Base-by-base conservation (phyloP, 345 rosid species). In the Cardiospermum halicacabum region DNA sequence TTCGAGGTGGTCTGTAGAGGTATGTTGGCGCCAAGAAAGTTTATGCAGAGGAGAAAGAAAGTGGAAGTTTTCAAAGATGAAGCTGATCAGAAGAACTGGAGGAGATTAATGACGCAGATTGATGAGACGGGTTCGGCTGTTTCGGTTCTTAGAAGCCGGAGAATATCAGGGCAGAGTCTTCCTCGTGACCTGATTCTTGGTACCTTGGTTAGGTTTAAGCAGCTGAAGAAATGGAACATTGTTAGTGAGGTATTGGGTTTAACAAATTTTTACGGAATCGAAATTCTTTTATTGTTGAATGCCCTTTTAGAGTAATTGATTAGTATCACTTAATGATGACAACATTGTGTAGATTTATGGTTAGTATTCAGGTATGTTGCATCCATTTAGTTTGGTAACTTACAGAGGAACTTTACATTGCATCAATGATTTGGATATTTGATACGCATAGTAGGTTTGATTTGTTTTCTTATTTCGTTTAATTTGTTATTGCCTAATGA, bases 131-230 rank as follows among this genome's bases (percentile, higher is more conserved):
- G 89, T 30, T 88, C 86, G 49, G 89, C 95, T 0, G 86, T 82
- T 31, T 42, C 82, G 0, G 95, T 88, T 62, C 95, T 94, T 42
- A 79, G 81, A 74, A 74, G 73, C 3, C 74, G 77, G 67, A 75
- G 68, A 71, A 71, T 65, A 40, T 60, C 67, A 48, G 80, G 73
- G 45, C 85, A 79, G 60, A 77, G 72, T 62, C 87, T 91, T 66
- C 87, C 95, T 1, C 81, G 72, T 65, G 89, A 85, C 70, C 70
- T 85, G 64, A 82, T 90, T 81, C 68, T 94, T 74, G 99, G 97
- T 56, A 88, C 92, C 32, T 79, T 91, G 81, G 87, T 86, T 75
- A 81, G 99, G 66, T 89, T 88, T 61, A 90, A 94, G 87, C 97
- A 94, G 82, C 82, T 87, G 3, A 94, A 77, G 81, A 90, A 87